Evolutionary conservation across 2,329 filamentous ascomycete species (phyloP), one percentile per base, ranked within the genome.

Genomic region (Aspergillus ochraceoroseus): DNA sequence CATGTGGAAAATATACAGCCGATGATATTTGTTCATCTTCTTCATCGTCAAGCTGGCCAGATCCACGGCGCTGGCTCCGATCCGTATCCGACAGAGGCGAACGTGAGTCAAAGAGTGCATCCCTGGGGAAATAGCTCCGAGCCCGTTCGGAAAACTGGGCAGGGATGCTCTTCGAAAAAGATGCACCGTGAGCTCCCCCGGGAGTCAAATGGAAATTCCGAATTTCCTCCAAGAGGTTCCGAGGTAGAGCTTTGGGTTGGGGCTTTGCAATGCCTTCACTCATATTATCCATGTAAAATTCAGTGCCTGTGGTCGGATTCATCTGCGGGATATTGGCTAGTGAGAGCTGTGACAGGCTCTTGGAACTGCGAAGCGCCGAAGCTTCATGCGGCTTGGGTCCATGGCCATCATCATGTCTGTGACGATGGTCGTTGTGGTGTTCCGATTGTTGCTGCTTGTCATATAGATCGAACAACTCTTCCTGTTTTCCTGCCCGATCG

Each of bases 1-100:
- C 73, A 62, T 82, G 79, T 15, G 79, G 79, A 48, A 77, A 80
- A 56, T 82, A 82, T 22, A 79, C 66, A 8, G 79, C 79, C 18
- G 77, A 81, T 0, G 77, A 79, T 26, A 82, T 82, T 45, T 80
- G 77, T 56, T 82, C 79, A 40, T 77, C 78, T 22, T 78, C 75
- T n/a, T 77, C 73, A 32, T 76, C 73, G 22, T 74, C 74, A 17
- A 66, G 64, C 14, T 55, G 58, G 7, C 49, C 48, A 5, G 53
- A 52, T 17, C 44, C 49, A 19, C 49, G 49, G 28, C 41, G 48
- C 7, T 48, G 51, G 28, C 52, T 57, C 30, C 47, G 43, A 15
- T 54, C 40, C 5, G 53, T 53, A 32, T 54, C 54, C 1, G 57
- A 44, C 2, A 49, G 44, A 3, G 54, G 51, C 1, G 54, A 51